A percentile compares a stretch with the other conserved stretches of the same genome.
These are phyloP conservation scores for Ustulina deusta DNA, from an alignment of 2,329 filamentous ascomycete species.

Conservation along the genomic window DNA sequence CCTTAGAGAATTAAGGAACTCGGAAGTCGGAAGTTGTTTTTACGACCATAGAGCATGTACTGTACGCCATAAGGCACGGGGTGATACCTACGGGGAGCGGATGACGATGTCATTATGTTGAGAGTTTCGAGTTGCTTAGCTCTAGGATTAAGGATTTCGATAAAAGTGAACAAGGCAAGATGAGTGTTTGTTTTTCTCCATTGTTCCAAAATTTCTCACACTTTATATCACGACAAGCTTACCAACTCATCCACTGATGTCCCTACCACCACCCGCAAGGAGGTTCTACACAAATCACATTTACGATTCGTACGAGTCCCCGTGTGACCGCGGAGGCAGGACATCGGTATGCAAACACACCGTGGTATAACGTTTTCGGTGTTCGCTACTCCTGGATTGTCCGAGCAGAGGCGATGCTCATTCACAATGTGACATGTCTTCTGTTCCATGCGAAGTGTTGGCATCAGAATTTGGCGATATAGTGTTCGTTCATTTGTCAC, in stretches of 20 bases:
- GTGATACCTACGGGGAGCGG: slow-evolving; percentile 32
- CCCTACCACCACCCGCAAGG: not conserved
- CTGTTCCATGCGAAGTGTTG: not conserved
- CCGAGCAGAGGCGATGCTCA: slow-evolving; percentile 17
- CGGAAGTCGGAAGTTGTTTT: not conserved
- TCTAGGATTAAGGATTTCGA: not conserved
- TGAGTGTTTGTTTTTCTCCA: no score
- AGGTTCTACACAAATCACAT: not conserved
- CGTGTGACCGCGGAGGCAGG: not conserved
- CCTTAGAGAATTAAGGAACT: no score
- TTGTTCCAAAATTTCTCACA: not conserved
- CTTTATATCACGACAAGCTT: slow-evolving; percentile 8
- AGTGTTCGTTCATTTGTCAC: not conserved
- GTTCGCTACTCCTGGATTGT: slow-evolving; percentile 32
- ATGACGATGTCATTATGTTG: slow-evolving; percentile 25
- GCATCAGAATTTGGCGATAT: not conserved
- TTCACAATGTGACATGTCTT: not conserved
- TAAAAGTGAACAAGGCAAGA: not conserved
- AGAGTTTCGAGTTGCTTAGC: not conserved
- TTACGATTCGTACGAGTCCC: not conserved
- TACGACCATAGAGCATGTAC: not conserved
- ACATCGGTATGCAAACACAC: slow-evolving; percentile 4
- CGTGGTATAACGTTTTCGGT: slow-evolving; percentile 21
- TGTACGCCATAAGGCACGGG: not conserved
- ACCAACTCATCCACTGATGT: not conserved